Evolutionary conservation across 768 basidiomycete genomes (phyloP).

Genomic region (Boletus fagicola): DNA sequence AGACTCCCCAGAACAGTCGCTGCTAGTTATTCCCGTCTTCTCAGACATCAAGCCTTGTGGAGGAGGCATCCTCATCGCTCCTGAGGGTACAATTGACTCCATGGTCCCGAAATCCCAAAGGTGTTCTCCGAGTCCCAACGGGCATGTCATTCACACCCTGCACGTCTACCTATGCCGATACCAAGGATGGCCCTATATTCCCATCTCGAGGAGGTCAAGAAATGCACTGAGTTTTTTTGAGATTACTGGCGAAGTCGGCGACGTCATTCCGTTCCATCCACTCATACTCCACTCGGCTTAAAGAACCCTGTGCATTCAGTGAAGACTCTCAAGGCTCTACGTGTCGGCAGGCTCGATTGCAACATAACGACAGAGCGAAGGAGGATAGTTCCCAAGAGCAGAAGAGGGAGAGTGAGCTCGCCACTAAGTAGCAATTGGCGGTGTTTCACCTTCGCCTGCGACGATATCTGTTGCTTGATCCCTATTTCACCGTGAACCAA

Average conservation of each 20-base stretch:
- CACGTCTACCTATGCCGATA: not conserved
- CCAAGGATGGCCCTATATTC: not conserved
- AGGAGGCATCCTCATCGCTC: not conserved
- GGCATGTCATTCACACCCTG: not conserved
- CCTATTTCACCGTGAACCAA: not conserved
- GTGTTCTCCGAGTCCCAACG: not conserved
- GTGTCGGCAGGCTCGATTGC: too few relatives aligned
- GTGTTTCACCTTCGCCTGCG: too few relatives aligned
- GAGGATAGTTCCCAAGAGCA: too few relatives aligned
- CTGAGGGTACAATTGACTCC: conserved; percentile 1
- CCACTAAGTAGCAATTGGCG: too few relatives aligned
- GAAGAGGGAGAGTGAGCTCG: too few relatives aligned
- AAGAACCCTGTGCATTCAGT: too few relatives aligned
- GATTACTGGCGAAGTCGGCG: not conserved
- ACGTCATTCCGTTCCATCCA: not conserved
- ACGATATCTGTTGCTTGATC: too few relatives aligned
- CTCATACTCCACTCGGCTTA: not conserved
- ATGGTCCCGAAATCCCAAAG: not conserved
- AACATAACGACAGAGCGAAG: too few relatives aligned
- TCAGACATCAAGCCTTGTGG: conserved; percentile 1
- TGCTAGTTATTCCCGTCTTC: not conserved
- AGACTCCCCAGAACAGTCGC: not conserved
- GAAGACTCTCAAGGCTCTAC: too few relatives aligned
- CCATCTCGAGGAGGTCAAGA: conserved; percentile 3
- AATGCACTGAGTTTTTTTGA: not conserved